phyloP scores from a whole-genome alignment of 192 early-diverging fungal genomes.

The Entomortierella beljakovae region DNA sequence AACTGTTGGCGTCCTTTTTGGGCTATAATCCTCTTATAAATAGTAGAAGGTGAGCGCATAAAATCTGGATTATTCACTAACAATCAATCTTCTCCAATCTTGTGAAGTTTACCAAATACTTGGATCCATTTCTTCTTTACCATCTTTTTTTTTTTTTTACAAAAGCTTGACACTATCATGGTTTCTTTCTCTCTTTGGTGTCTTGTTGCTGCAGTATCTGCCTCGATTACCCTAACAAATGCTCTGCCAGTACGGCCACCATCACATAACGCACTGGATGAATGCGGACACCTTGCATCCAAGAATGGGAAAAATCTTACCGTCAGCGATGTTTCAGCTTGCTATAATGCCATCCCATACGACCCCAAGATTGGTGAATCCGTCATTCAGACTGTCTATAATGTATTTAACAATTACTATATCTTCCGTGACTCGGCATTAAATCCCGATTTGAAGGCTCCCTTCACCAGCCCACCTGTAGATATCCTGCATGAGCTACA shows the following conservation, averaged over 20 bases:
- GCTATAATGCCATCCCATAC: slow-evolving; percentile 1
- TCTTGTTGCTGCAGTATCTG: background rate
- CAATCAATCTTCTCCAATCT: too few relatives aligned
- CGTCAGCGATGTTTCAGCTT: background rate
- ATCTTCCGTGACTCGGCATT: slow-evolving; percentile 14
- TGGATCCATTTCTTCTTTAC: too few relatives aligned
- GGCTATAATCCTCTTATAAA: too few relatives aligned
- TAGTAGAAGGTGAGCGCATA: too few relatives aligned
- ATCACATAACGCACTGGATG: background rate
- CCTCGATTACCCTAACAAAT: background rate
- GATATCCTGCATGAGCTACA: slow-evolving; percentile 3
- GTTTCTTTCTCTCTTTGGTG: too few relatives aligned
- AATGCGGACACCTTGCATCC: background rate
- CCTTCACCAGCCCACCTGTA: slow-evolving; percentile 8
- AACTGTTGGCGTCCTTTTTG: too few relatives aligned
- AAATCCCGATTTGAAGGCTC: background rate
- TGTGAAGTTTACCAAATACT: too few relatives aligned
- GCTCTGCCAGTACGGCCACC: background rate
- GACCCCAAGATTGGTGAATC: background rate
- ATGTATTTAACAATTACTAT: slow-evolving; percentile 5
- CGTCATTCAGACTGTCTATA: background rate
- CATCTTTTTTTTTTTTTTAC: too few relatives aligned
- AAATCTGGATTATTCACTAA: too few relatives aligned
- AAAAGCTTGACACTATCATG: too few relatives aligned
- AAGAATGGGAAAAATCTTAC: background rate